Evolutionary conservation across 2,329 filamentous ascomycete genomes (phyloP).

Genomic region (Nigrograna mackinnonii): DNA sequence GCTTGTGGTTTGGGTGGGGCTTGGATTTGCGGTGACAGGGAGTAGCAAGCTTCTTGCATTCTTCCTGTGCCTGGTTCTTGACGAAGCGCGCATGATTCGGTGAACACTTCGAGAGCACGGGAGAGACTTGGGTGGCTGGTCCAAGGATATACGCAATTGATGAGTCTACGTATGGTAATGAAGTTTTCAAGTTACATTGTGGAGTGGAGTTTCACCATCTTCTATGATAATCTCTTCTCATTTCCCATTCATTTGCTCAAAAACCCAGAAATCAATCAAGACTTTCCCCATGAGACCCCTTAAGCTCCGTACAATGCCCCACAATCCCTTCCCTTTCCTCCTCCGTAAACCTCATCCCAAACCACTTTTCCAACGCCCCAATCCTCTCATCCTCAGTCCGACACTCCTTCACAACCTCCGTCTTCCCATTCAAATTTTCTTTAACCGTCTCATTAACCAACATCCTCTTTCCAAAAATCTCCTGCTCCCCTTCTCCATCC

Average conservation of each 20-base stretch:
- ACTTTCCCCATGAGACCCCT: constrained; percentile 5
- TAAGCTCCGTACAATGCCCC: constrained; percentile 28
- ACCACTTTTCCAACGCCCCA: constrained; percentile 41
- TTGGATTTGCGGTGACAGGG: constrained; percentile 21
- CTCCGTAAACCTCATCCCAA: constrained; percentile 43
- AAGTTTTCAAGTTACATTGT: too few relatives aligned
- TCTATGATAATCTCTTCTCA: too few relatives aligned
- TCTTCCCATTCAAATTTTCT: constrained; percentile 46
- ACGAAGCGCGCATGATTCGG: too few relatives aligned
- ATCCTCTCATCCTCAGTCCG: constrained; percentile 44
- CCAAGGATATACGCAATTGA: too few relatives aligned
- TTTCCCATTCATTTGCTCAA: too few relatives aligned
- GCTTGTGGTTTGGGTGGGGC: constrained; percentile 31
- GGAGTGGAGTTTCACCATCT: too few relatives aligned
- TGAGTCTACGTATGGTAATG: too few relatives aligned
- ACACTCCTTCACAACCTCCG: constrained; percentile 40
- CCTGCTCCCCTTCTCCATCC: constrained; percentile 24
- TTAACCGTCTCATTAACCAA: constrained; percentile 50
- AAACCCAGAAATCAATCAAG: neutral
- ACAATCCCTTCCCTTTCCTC: constrained; percentile 40
- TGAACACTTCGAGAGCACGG: too few relatives aligned
- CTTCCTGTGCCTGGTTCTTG: constrained; percentile 19
- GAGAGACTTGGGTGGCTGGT: too few relatives aligned
- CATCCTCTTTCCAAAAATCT: constrained; percentile 41
- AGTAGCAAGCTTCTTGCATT: constrained; percentile 44